Evolutionary conservation across 495 filamentous ascomycete genomes (phyloP).

Genomic region (Pseudomonodictys pantanalensis): DNA sequence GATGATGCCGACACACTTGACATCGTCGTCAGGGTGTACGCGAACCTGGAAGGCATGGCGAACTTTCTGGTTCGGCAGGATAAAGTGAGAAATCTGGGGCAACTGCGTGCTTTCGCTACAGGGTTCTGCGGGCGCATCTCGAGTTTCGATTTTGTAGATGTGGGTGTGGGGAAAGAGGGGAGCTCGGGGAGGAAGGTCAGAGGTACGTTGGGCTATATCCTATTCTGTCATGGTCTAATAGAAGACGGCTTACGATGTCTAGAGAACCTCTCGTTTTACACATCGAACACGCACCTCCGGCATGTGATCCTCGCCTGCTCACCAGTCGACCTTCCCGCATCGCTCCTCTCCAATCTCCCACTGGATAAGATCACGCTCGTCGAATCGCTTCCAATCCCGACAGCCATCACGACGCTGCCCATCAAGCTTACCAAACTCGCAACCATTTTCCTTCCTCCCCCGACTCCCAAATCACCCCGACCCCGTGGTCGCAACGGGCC

Average conservation of each 20-base stretch:
- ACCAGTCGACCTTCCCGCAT: conserved; percentile 16
- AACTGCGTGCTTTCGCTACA: conserved; percentile 28
- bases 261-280: conserved; percentile 31
- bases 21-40: conserved; percentile 43
- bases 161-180: conserved; percentile 31
- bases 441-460: conserved; percentile 27
- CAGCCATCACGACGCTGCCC: conserved; percentile 11
- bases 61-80: conserved; percentile 36
- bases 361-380: conserved; percentile 18
- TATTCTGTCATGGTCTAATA: background rate
- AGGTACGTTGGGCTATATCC: conserved; percentile 15
- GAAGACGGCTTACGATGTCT: background rate
- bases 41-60: conserved; percentile 41
- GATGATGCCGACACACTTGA: conserved; percentile 37
- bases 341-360: conserved; percentile 25
- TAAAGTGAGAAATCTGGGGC: conserved; percentile 30
- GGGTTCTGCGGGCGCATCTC: conserved; percentile 28
- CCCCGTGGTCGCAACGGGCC: conserved; percentile 15
- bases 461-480: conserved; percentile 13
- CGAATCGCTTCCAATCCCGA: conserved; percentile 20
- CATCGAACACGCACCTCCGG: conserved; percentile 22
- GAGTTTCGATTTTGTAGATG: conserved; percentile 30
- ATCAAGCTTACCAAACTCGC: conserved; percentile 9
- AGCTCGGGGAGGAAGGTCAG: conserved; percentile 20
- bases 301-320: conserved; percentile 30